Base-by-base conservation (phyloP, 176 grass and related monocot species). In the Raddia distichophylla region DNA sequence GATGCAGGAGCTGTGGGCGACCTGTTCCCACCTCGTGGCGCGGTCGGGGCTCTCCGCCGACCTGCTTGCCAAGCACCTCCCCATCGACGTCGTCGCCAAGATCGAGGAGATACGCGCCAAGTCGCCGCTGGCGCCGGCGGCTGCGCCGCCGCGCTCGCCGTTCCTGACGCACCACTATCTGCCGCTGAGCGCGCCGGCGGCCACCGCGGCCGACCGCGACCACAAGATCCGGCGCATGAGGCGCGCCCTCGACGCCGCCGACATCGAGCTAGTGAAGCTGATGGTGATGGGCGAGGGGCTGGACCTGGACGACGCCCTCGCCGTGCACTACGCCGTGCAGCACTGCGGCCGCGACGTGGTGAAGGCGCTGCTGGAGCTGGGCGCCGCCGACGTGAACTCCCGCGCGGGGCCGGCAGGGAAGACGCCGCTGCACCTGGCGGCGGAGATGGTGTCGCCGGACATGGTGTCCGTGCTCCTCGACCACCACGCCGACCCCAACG, bases 401-500 rank as follows among this genome's bases (percentile, higher is more conserved):
- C 88, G 89, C 52, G 95, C 92, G 2, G 95, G 95, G 0, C 92
- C 92, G 5, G 55, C 92, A 3, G 95, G 95, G 10, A 93, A 93
- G 63, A 98, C 95, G 2, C 82, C 95, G 0, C 91, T 98, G 15
- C 95, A 98, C 71, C 47, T 98, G 32, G 92, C 95, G 1, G 92
- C 95, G 0, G 95, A 98, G 86, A 95, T 98, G 92, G 92, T 98
- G 6, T 95, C 89, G 3, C 92, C 95, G 0, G 95, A 98, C 70
- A 95, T 98, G 95, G 95, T 98, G 0, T 94, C 95, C 4, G 95
- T 98, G 37, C 92, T 98, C 82, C 92, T 98, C 14, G 95, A 98
- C 84, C 95, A 98, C 76, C 95, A 95, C 57, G 95, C 95, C 10
- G 90, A 98, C 82, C 95, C 95, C 0, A 93, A 91, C 87, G 80